These are phyloP conservation scores for Neofusicoccum sp. DNA, from an alignment of 2,329 filamentous ascomycete species.

Conservation along the genomic window DNA sequence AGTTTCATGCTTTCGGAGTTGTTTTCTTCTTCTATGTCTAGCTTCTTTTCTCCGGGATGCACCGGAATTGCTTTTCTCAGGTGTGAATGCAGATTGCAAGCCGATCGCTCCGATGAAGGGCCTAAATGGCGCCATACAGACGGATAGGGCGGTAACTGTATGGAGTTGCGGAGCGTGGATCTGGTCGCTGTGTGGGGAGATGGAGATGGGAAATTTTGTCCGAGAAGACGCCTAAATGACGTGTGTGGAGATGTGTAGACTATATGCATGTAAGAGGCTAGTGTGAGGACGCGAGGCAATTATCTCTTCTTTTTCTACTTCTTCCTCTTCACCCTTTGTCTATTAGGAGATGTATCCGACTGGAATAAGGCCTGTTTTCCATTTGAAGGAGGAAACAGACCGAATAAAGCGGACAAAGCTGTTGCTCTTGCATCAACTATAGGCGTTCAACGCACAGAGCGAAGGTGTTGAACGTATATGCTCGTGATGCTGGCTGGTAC, in stretches of 20 bases:
- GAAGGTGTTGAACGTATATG: conserved; percentile 22
- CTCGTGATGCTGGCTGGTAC: conserved; percentile 20
- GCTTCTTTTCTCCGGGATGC: not conserved
- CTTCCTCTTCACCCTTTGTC: too few species aligned
- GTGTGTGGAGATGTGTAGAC: not conserved
- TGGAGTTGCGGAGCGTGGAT: not conserved
- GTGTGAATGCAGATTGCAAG: not conserved
- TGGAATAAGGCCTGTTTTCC: conserved; percentile 21
- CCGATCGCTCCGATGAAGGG: not conserved
- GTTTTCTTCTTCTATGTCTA: not conserved
- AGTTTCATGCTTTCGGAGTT: too few species aligned
- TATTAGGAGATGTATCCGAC: conserved; percentile 15
- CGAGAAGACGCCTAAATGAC: not conserved
- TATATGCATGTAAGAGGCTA: not conserved
- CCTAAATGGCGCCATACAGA: not conserved
- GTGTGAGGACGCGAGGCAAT: not conserved
- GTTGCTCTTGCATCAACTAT: conserved; percentile 24
- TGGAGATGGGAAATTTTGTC: not conserved
- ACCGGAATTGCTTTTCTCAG: not conserved
- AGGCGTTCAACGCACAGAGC: conserved; percentile 22
- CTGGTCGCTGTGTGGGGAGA: not conserved
- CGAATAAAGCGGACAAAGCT: conserved; percentile 20
- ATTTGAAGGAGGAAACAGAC: conserved; percentile 12
- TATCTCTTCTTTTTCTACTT: not conserved
- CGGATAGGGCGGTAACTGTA: not conserved